Conservation (phyloP, 2,329 filamentous ascomycete species). For the Chrysoporthe deuterocubensis region DNA sequence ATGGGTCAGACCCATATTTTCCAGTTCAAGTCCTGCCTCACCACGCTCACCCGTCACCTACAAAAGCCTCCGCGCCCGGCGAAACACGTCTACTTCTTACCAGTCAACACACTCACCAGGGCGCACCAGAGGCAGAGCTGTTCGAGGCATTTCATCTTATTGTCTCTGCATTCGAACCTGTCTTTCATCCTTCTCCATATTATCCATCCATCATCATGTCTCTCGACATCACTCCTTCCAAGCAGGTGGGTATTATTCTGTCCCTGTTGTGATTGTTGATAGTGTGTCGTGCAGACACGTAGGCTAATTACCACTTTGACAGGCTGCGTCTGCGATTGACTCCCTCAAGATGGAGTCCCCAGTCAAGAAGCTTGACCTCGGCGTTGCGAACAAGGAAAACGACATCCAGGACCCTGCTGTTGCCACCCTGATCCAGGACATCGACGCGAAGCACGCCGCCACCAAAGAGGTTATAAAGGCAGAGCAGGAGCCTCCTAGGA, state of each 20-base stretch:
- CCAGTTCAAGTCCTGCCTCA: background rate
- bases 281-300: constrained; percentile 29
- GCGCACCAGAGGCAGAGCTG: background rate
- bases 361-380: constrained; percentile 86
- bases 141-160: constrained; percentile 13
- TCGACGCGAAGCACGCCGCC: constrained; percentile 62
- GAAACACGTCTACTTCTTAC: constrained; percentile 14
- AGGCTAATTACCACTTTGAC: constrained; percentile 40
- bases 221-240: constrained; percentile 55
- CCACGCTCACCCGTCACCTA: constrained; percentile 10
- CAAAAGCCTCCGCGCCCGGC: constrained; percentile 19
- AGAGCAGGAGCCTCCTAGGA: constrained; percentile 42
- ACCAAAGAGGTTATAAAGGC: constrained; percentile 49
- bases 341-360: constrained; percentile 92
- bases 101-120: constrained; percentile 9
- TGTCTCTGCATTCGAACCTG: constrained; percentile 43
- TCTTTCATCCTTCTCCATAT: constrained; percentile 8
- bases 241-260: constrained; percentile 36
- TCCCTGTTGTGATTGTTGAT: constrained; percentile 13
- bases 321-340: constrained; percentile 88
- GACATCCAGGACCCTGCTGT: constrained; percentile 56
- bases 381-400: constrained; percentile 81
- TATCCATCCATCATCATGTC: constrained; percentile 63
- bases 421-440: constrained; percentile 56
- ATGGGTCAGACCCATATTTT: constrained; percentile 5